Percentiles rank a stretch among this genome's conserved stretches.
Evolutionary conservation across 345 rosid genomes (phyloP).

Genomic region (Schrenkiella parvula): DNA sequence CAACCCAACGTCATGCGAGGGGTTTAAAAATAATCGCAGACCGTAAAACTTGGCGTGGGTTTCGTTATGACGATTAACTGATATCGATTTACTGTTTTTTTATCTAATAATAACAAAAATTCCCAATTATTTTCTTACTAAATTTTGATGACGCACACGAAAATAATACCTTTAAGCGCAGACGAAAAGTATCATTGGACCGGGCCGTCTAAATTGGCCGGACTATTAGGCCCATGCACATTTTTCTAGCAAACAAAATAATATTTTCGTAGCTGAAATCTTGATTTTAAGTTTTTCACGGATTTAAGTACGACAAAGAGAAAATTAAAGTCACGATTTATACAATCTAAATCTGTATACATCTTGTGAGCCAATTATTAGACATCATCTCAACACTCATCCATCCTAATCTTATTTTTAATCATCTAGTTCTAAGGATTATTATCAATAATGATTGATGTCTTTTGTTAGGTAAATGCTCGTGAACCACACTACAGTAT

Average conservation of each 20-base stretch:
- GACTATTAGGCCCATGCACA: not conserved
- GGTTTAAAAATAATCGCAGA: not conserved
- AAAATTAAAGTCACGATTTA: not conserved
- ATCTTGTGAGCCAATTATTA: conserved; percentile 16
- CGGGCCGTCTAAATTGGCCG: not conserved
- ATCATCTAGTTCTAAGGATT: conserved; percentile 4
- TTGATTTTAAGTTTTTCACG: not conserved
- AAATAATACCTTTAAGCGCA: not conserved
- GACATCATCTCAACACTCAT: conserved; percentile 13
- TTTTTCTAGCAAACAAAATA: not conserved
- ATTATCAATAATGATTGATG: conserved; percentile 24
- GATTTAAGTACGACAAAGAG: not conserved
- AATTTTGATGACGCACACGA: not conserved
- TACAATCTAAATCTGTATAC: not conserved
- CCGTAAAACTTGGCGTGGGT: conserved; percentile 37
- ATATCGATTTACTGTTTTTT: not conserved
- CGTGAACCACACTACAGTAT: conserved; percentile 19
- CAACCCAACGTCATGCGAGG: not conserved
- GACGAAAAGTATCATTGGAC: not conserved
- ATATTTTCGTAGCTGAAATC: not conserved
- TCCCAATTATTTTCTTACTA: not conserved
- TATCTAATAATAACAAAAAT: not conserved
- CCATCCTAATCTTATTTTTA: conserved; percentile 1
- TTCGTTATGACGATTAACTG: conserved; percentile 5
- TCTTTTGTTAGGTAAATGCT: conserved; percentile 8